These are phyloP conservation scores for Phanerochaete carnosa DNA, from an alignment of 768 basidiomycete species.

Conservation along the genomic window DNA sequence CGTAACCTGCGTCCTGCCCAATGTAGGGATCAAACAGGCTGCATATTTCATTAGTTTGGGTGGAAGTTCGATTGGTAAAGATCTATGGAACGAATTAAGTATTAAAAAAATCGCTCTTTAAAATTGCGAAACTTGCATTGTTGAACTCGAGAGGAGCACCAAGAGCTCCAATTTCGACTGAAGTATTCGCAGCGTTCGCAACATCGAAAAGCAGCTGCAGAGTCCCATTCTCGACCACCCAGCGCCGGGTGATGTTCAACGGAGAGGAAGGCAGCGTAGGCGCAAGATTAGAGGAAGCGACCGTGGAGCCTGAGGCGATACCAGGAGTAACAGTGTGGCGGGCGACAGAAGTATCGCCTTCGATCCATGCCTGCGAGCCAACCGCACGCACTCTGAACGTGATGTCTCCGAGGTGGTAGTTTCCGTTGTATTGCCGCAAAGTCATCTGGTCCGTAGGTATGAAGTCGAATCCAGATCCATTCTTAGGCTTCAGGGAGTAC, in stretches of 20 bases:
- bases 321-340: constrained; percentile 38
- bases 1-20: constrained; percentile 54
- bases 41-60: constrained; percentile 48
- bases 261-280: constrained; percentile 44
- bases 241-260: constrained; percentile 48
- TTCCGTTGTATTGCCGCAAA: constrained; percentile 41
- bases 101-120: not conserved
- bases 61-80: constrained; percentile 50
- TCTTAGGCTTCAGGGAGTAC: constrained; percentile 43
- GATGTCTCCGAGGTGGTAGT: constrained; percentile 55
- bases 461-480: constrained; percentile 42
- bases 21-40: constrained; percentile 57
- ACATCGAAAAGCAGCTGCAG: constrained; percentile 51
- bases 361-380: constrained; percentile 44
- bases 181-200: constrained; percentile 40
- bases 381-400: constrained; percentile 47
- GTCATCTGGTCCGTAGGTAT: constrained; percentile 51
- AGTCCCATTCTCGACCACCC: constrained; percentile 39
- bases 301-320: constrained; percentile 38
- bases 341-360: constrained; percentile 41
- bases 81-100: constrained; percentile 35
- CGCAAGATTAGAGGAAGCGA: constrained; percentile 47
- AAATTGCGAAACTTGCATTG: constrained; percentile 34
- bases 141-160: constrained; percentile 55
- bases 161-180: constrained; percentile 53